Conservation (phyloP, 805 yeast genomes). For the Pichia cephalocereana region DNA sequence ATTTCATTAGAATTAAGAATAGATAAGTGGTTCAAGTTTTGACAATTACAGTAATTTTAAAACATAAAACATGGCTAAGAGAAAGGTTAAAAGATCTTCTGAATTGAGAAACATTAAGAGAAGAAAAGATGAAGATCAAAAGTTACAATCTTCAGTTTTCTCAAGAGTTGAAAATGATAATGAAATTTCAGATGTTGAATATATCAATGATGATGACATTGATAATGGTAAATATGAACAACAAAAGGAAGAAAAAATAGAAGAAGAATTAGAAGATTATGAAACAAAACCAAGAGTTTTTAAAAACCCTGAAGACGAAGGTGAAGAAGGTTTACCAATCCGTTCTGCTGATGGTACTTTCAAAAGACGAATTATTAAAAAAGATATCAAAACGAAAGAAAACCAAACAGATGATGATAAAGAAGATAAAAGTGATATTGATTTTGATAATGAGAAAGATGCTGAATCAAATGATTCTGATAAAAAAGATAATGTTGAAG, state of each 20-base stretch:
- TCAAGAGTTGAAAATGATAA: slow-evolving; percentile 11
- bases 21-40: background rate
- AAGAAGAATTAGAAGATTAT: slow-evolving; percentile 65
- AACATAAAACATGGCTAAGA: slow-evolving; percentile 26
- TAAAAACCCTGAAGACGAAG: slow-evolving; percentile 31
- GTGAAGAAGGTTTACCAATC: slow-evolving; percentile 71
- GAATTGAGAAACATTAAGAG: slow-evolving; percentile 28
- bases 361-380: slow-evolving; percentile 47
- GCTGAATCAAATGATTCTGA: slow-evolving; percentile 29
- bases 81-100: slow-evolving; percentile 28
- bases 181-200: slow-evolving; percentile 14
- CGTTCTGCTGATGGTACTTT: slow-evolving; percentile 62
- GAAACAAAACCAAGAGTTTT: slow-evolving; percentile 62
- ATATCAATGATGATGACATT: slow-evolving; percentile 12
- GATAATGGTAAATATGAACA: background rate
- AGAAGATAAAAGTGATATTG: slow-evolving; percentile 69
- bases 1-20: too few species aligned
- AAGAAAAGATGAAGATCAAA: slow-evolving; percentile 36
- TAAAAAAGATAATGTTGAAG: slow-evolving; percentile 45
- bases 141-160: slow-evolving; percentile 11
- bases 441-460: slow-evolving; percentile 15
- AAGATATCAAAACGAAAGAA: slow-evolving; percentile 22
- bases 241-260: slow-evolving; percentile 13
- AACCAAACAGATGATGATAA: slow-evolving; percentile 37
- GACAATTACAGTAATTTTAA: too few species aligned